A percentile compares a stretch with the other conserved stretches of the same genome.
phyloP scores from a whole-genome alignment of 352 stramenopile species.

The Phytophthora syringae region DNA sequence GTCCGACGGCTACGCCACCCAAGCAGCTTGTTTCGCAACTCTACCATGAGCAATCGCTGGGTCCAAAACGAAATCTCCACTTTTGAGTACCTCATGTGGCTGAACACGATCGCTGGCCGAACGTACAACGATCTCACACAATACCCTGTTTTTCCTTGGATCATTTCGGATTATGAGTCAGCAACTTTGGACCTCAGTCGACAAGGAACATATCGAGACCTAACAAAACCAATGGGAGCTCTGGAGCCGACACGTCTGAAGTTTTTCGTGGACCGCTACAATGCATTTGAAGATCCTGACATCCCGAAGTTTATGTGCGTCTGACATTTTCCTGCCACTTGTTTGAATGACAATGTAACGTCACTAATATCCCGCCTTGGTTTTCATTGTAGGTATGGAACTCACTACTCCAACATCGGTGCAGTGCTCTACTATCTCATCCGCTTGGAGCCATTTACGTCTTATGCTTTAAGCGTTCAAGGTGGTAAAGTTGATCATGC shows the following conservation, averaged over 20 bases:
- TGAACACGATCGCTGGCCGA: constrained; percentile 90
- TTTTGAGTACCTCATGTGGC: constrained; percentile 95
- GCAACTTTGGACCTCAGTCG: constrained; percentile 65
- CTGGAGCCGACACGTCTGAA: constrained; percentile 93
- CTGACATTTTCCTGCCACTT: background rate
- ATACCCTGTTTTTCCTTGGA: constrained; percentile 96
- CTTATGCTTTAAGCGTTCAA: constrained; percentile 95
- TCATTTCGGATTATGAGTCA: constrained; percentile 90
- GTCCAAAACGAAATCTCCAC: constrained; percentile 94
- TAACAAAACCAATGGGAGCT: constrained; percentile 98
- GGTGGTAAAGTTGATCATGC: constrained; percentile 95
- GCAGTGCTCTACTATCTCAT: constrained; percentile 99
- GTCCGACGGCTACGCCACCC: constrained; percentile 80
- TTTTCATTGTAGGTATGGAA: constrained; percentile 74
- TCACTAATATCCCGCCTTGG: constrained; percentile 7
- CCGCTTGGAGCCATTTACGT: constrained; percentile 98
- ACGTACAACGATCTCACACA: constrained; percentile 94
- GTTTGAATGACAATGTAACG: background rate
- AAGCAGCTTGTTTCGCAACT: constrained; percentile 84
- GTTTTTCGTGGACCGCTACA: constrained; percentile 95
- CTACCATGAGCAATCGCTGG: constrained; percentile 72
- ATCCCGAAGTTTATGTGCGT: constrained; percentile 90
- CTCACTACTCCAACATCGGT: constrained; percentile 92
- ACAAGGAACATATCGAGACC: constrained; percentile 93
- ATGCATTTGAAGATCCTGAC: constrained; percentile 88